These are phyloP conservation scores for Cocos nucifera DNA, from an alignment of 176 grass and related monocot species.

Conservation along the genomic window DNA sequence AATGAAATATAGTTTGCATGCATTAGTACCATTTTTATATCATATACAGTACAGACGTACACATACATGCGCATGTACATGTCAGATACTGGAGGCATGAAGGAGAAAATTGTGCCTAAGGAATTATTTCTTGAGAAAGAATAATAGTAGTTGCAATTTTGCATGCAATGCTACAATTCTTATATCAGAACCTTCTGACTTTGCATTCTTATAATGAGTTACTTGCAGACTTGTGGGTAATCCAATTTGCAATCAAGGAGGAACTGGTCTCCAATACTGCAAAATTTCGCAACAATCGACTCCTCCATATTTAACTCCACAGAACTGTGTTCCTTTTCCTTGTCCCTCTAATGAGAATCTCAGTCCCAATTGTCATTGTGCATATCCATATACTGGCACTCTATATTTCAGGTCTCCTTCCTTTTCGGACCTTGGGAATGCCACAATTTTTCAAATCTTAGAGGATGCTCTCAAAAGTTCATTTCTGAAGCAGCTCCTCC, in stretches of 20 bases:
- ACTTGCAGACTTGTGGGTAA: conserved; percentile 51
- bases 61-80: too few relatives aligned
- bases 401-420: conserved; percentile 62
- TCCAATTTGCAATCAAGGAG: conserved; percentile 34
- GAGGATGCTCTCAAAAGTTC: conserved; percentile 29
- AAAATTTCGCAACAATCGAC: conserved; percentile 20
- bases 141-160: too few relatives aligned
- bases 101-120: too few relatives aligned
- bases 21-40: too few relatives aligned
- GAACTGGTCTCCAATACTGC: conserved; percentile 25
- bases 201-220: neutral
- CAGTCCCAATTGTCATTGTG: conserved; percentile 57
- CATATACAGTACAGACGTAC: too few relatives aligned
- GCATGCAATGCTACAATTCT: too few relatives aligned
- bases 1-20: too few relatives aligned
- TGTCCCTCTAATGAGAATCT: conserved; percentile 32
- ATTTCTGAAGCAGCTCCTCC: conserved; percentile 4
- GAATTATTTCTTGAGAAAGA: too few relatives aligned
- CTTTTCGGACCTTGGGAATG: conserved; percentile 57
- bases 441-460: conserved; percentile 27
- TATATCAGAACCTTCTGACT: neutral
- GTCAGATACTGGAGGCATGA: too few relatives aligned
- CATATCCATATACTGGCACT: conserved; percentile 64
- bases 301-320: conserved; percentile 32
- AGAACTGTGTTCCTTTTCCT: conserved; percentile 25